These are phyloP conservation scores for Suillus plorans DNA, from an alignment of 768 basidiomycete species.

Conservation along the genomic window DNA sequence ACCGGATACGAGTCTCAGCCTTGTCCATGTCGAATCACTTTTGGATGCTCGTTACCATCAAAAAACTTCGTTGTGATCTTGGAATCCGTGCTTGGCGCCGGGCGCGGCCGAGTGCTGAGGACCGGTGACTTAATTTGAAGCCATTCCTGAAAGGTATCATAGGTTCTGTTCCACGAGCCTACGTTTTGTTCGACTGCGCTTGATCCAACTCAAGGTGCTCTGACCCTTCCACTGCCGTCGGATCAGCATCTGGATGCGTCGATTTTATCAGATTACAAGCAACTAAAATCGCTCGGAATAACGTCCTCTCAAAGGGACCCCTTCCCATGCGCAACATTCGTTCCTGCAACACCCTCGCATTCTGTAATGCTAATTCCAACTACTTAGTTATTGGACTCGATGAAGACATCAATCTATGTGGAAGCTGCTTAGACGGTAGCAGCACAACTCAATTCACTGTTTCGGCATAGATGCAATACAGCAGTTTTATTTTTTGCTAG, in stretches of 20 bases:
- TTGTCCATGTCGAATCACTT: not conserved
- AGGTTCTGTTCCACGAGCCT: not conserved
- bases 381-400: not conserved
- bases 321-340: not conserved
- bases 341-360: not conserved
- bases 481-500: not conserved
- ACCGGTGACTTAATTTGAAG: not conserved
- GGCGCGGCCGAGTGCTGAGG: not conserved
- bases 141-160: not conserved
- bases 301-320: not conserved
- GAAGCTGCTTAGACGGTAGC: not conserved
- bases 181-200: not conserved
- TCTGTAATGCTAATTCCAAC: not conserved
- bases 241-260: not conserved
- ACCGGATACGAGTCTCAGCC: not conserved
- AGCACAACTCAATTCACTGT: not conserved
- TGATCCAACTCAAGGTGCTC: not conserved
- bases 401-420: not conserved
- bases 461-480: not conserved
- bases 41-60: not conserved
- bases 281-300: not conserved
- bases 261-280: not conserved
- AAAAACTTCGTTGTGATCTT: not conserved
- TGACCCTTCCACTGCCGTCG: not conserved
- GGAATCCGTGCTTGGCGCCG: not conserved